phyloP scores from a whole-genome alignment of 2,329 filamentous ascomycete genomes.

The Proliferodiscus dingleyae region DNA sequence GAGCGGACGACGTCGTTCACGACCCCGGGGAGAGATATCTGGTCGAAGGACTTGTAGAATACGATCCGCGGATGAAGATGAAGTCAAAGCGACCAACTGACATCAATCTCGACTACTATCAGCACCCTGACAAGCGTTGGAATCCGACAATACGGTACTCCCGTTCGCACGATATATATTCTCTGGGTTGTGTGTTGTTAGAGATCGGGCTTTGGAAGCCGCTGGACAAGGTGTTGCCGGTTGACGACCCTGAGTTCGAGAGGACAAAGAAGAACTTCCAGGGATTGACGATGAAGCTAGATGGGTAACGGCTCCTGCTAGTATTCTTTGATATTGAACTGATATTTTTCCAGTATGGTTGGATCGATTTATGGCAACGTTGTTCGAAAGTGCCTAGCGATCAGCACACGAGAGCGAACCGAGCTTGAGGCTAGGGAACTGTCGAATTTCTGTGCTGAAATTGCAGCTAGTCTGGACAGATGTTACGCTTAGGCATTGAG shows the following conservation, averaged over 20 bases:
- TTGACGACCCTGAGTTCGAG: conserved; percentile 22
- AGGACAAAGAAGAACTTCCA: conserved; percentile 20
- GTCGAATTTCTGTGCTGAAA: conserved; percentile 19
- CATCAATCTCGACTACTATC: conserved; percentile 26
- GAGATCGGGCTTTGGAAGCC: conserved; percentile 47
- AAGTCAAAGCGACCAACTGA: conserved; percentile 33
- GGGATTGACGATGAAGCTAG: conserved; percentile 19
- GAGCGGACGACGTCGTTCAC: conserved; percentile 28
- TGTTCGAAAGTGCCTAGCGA: conserved; percentile 21
- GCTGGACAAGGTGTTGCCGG: conserved; percentile 29
- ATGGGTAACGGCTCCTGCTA: conserved; percentile 17
- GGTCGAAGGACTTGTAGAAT: background rate
- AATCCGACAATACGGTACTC: conserved; percentile 29
- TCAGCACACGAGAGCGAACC: conserved; percentile 17
- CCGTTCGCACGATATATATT: conserved; percentile 40
- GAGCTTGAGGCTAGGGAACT: conserved; percentile 18
- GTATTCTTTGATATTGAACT: background rate
- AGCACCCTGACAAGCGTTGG: conserved; percentile 24
- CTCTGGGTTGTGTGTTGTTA: conserved; percentile 45
- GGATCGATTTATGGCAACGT: conserved; percentile 24
- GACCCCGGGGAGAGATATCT: conserved; percentile 27
- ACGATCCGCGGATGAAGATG: conserved; percentile 35
- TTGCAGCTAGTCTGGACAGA: conserved; percentile 17
- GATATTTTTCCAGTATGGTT: conserved; percentile 10
- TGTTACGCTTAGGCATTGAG: conserved; percentile 16